phyloP scores from a whole-genome alignment of 1,284 basidiomycete genomes.

The Coniferiporia weirii region DNA sequence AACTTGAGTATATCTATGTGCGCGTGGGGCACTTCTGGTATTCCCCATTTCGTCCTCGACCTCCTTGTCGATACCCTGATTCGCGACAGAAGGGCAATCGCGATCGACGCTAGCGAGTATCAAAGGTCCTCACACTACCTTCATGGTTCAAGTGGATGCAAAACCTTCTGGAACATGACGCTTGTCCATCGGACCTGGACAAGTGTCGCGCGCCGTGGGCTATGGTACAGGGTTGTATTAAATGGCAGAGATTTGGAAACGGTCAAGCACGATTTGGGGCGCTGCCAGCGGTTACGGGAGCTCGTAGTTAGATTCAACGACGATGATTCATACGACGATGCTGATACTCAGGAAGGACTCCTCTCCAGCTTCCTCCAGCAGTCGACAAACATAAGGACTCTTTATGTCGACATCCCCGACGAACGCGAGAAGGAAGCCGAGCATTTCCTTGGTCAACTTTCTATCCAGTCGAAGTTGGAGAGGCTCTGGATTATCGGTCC shows the following conservation, averaged over 20 bases:
- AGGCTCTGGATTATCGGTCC: background rate
- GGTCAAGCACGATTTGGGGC: background rate
- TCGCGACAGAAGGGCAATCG: background rate
- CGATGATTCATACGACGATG: background rate
- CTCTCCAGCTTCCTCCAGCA: background rate
- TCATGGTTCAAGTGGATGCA: no score
- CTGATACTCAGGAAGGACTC: background rate
- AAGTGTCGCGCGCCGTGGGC: background rate
- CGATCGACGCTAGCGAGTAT: background rate
- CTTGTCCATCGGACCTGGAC: constrained; percentile 16
- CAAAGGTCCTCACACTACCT: background rate
- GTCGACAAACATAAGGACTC: background rate
- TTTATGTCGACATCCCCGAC: background rate
- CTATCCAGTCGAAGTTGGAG: background rate
- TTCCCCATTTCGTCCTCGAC: constrained; percentile 1
- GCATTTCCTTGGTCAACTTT: background rate
- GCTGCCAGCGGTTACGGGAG: background rate
- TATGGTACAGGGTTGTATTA: constrained; percentile 6
- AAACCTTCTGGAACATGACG: background rate
- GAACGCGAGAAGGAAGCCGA: background rate
- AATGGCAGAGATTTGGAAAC: background rate
- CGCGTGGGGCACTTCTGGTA: background rate
- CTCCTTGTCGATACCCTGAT: constrained; percentile 1
- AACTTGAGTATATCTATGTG: no score
- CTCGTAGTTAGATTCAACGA: background rate